Conservation (phyloP, 176 grass and related monocot species). For the Phyllostachys edulis region DNA sequence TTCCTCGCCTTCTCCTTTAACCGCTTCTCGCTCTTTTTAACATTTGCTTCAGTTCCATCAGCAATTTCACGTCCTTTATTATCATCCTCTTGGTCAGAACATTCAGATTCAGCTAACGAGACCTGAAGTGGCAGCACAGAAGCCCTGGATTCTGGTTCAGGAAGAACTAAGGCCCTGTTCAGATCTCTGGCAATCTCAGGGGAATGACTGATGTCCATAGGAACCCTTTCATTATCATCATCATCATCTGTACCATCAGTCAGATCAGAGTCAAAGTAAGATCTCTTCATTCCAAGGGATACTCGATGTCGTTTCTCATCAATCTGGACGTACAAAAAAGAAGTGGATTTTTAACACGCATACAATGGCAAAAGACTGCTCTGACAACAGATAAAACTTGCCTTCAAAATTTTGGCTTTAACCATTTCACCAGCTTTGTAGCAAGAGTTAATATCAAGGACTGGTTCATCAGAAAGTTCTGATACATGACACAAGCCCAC, state of each 20-base stretch:
- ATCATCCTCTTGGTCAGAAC: constrained; percentile 69
- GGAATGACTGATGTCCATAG: constrained; percentile 28
- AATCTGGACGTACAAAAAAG: constrained; percentile 45
- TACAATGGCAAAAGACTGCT: background rate
- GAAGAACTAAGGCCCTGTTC: constrained; percentile 39
- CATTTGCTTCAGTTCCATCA: constrained; percentile 35
- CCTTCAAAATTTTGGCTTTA: constrained; percentile 87
- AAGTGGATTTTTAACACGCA: constrained; percentile 23
- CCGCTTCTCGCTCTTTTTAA: constrained; percentile 61
- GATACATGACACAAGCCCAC: constrained; percentile 96
- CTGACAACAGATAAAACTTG: constrained; percentile 19
- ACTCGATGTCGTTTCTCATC: constrained; percentile 67
- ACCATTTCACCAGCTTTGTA: constrained; percentile 78
- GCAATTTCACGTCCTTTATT: constrained; percentile 28
- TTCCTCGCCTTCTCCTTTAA: constrained; percentile 76
- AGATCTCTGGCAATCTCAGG: constrained; percentile 26
- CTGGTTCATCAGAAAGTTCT: constrained; percentile 81
- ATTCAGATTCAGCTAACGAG: constrained; percentile 66
- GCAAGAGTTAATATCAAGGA: constrained; percentile 61
- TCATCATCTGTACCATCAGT: constrained; percentile 31
- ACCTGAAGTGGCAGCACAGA: constrained; percentile 76
- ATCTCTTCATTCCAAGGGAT: constrained; percentile 87
- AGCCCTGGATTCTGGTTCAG: constrained; percentile 38
- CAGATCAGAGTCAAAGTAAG: constrained; percentile 53
- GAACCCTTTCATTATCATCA: constrained; percentile 25